These are phyloP conservation scores for Hibiscus trionum DNA, from an alignment of 345 rosid genomes.

Conservation along the genomic window DNA sequence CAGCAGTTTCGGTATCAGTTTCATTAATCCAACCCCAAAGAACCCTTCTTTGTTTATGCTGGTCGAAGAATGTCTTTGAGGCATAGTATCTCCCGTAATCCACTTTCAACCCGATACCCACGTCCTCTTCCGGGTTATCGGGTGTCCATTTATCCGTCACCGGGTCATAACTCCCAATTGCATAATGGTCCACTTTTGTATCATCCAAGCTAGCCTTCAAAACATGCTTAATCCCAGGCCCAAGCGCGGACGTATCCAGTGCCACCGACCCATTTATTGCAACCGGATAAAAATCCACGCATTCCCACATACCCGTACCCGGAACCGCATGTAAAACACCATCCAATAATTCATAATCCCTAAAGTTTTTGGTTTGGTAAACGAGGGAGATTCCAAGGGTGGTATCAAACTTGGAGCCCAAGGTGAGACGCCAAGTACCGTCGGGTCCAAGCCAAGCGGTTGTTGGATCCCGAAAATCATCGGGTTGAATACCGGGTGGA, in stretches of 20 bases:
- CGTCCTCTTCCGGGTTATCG: conserved; percentile 65
- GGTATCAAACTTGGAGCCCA: conserved; percentile 53
- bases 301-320: conserved; percentile 99
- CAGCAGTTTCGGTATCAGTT: conserved; percentile 63
- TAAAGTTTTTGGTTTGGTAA: conserved; percentile 62
- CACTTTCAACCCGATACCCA: conserved; percentile 67
- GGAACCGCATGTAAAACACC: conserved; percentile 58
- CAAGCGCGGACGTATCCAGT: conserved; percentile 59
- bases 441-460: conserved; percentile 67
- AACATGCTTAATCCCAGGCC: conserved; percentile 68
- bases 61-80: conserved; percentile 85
- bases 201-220: conserved; percentile 87
- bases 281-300: conserved; percentile 86
- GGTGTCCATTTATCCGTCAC: conserved; percentile 63
- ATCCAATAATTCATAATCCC: conserved; percentile 32
- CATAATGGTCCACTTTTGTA: conserved; percentile 62
- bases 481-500: conserved; percentile 48
- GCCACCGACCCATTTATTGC: conserved; percentile 41
- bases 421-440: conserved; percentile 57
- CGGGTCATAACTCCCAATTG: conserved; percentile 68
- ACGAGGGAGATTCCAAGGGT: conserved; percentile 64
- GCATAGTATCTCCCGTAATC: conserved; percentile 95
- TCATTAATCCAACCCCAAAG: conserved; percentile 97
- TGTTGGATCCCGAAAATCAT: conserved; percentile 84
- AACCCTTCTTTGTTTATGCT: conserved; percentile 52